Conservation (phyloP, 805 yeast genomes). For the Barnettozyma salicaria region DNA sequence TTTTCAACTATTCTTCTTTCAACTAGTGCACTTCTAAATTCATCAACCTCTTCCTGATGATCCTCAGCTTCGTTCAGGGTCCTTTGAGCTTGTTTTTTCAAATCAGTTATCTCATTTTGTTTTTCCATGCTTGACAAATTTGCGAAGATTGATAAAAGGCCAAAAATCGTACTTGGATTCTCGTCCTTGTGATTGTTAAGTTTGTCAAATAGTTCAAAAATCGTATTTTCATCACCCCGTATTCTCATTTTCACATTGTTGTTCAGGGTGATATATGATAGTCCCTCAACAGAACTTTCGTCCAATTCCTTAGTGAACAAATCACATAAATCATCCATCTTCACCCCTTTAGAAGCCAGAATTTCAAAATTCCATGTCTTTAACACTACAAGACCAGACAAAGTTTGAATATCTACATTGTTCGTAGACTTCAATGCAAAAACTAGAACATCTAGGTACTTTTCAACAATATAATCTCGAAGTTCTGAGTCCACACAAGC, state of each 20-base stretch:
- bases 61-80: constrained; percentile 20
- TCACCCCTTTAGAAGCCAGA: constrained; percentile 29
- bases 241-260: constrained; percentile 31
- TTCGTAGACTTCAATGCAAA: constrained; percentile 27
- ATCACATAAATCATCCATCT: constrained; percentile 29
- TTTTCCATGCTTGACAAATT: constrained; percentile 27
- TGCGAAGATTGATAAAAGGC: constrained; percentile 29
- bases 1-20: constrained; percentile 19
- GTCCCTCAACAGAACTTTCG: constrained; percentile 36
- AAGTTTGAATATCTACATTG: constrained; percentile 24
- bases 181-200: constrained; percentile 15
- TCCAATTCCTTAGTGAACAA: constrained; percentile 22
- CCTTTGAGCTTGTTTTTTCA: constrained; percentile 29
- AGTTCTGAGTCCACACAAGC: constrained; percentile 48
- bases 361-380: constrained; percentile 47
- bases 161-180: constrained; percentile 23
- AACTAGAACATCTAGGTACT: constrained; percentile 37
- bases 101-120: constrained; percentile 24
- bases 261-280: constrained; percentile 45
- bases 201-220: constrained; percentile 25
- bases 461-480: constrained; percentile 40
- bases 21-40: constrained; percentile 19
- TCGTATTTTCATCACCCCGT: constrained; percentile 33
- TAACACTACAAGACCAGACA: constrained; percentile 42
- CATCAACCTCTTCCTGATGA: constrained; percentile 11